Percentiles rank a stretch among this genome's conserved stretches.
Conservation (phyloP, 768 basidiomycete genomes). For the Termitomyces sp. region DNA sequence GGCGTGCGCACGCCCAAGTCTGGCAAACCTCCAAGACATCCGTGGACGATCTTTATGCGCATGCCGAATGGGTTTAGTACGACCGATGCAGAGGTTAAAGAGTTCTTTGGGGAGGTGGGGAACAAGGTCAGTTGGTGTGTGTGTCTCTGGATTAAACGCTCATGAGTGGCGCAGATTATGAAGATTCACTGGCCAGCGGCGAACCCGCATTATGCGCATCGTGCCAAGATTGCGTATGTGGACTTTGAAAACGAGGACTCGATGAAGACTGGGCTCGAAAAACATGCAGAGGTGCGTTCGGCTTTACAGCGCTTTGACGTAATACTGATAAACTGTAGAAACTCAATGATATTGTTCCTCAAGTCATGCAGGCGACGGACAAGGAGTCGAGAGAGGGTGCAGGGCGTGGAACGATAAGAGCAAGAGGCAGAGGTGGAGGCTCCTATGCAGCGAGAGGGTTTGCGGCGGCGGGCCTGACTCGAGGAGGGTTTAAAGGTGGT, state of each 20-base stretch:
- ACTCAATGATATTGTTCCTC: slow-evolving; percentile 59
- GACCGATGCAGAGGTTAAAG: slow-evolving; percentile 61
- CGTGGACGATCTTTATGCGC: slow-evolving; percentile 85
- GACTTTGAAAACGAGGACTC: slow-evolving; percentile 87
- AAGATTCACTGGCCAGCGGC: slow-evolving; percentile 54
- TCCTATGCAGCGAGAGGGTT: slow-evolving; percentile 64
- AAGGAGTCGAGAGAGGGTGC: slow-evolving; percentile 31
- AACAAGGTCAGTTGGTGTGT: slow-evolving; percentile 47
- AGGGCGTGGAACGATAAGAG: slow-evolving; percentile 25
- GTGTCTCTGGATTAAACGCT: neutral
- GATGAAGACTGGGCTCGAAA: slow-evolving; percentile 75
- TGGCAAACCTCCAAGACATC: slow-evolving; percentile 57
- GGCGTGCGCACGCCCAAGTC: slow-evolving; percentile 72
- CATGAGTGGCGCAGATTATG: slow-evolving; percentile 45
- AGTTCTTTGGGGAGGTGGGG: slow-evolving; percentile 72
- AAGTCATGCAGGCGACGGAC: slow-evolving; percentile 70
- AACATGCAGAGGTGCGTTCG: slow-evolving; percentile 60
- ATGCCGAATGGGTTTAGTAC: slow-evolving; percentile 37
- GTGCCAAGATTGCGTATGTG: slow-evolving; percentile 70
- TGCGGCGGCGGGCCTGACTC: slow-evolving; percentile 63
- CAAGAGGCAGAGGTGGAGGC: slow-evolving; percentile 51
- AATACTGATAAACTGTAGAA: slow-evolving; percentile 36
- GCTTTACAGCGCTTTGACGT: slow-evolving; percentile 4
- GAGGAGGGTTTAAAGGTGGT: slow-evolving; percentile 17
- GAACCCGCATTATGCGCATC: slow-evolving; percentile 29